Base-by-base conservation (phyloP, 768 basidiomycete species). In the Naganishia antarctica region DNA sequence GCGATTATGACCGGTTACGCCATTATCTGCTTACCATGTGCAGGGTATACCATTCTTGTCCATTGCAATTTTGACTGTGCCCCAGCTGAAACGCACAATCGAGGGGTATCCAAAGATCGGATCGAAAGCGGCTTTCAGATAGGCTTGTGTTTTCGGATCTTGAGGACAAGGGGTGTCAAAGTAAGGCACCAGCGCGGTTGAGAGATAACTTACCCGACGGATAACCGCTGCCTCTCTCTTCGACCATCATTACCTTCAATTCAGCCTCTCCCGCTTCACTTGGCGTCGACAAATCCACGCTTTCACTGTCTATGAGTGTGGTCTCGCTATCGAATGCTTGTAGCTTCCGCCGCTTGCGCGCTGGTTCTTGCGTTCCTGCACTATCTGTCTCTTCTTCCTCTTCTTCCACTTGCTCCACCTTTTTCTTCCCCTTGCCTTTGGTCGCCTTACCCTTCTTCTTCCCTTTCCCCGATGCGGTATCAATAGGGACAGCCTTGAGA, bases 121-220 rank as follows among this genome's bases (percentile, higher is more conserved):
- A 61, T 97, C 87, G 13, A 97, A 71, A 0, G 87, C 82, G 0
- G 80, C 74, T 68, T 83, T 83, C 13, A 99, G 80, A 90, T 91
- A 98, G 0, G 84, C 84, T 71, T 91, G 84, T 0, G 96, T 98
- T 70, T 87, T 90, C 0, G 96, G 94, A 78, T 99, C 94, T 89
- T 69, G 4, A 5, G 26, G 15, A 12, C 12, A 45, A 61, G 53
- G 41, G 44, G 5, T 50, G 46, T 47, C 31, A 40, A 34, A n/a
- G n/a, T 9, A 44, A 15, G 45, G 41, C 7, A 4, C 23, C 11
- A 4, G 49, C 9, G 49, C 8, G 8, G 26, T 12, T 11, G 25
- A 18, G 23, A 53, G 41, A 28, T 21, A 16, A 69, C 78, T 43
- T 50, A 89, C 90, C 90, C 73, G 87, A 87, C 1, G 94, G 94